Evolutionary conservation across 768 basidiomycete genomes (phyloP).

Genomic region (Mycena sanguinolenta): DNA sequence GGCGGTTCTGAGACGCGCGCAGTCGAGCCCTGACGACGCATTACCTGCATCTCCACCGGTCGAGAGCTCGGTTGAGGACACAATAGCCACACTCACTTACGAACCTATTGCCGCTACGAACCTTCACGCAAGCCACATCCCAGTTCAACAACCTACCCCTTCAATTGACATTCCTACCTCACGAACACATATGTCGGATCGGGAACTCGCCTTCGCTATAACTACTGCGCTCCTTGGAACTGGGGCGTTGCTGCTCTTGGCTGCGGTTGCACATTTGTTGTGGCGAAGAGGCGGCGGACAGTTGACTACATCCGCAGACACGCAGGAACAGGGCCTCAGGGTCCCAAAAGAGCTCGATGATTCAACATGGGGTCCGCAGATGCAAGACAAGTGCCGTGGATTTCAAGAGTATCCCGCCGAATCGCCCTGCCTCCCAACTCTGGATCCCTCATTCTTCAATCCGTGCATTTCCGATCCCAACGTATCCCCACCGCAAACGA

Average conservation of each 20-base stretch:
- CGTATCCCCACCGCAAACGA: not conserved
- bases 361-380: conserved; percentile 28
- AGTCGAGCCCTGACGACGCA: conserved; percentile 9
- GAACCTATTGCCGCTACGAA: conserved; percentile 7
- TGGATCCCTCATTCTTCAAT: not conserved
- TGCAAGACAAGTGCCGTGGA: conserved; percentile 8
- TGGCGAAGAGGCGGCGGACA: conserved; percentile 21
- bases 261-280: conserved; percentile 17
- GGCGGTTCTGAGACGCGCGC: conserved; percentile 13
- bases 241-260: conserved; percentile 25
- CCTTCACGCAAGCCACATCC: conserved; percentile 31
- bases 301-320: conserved; percentile 13
- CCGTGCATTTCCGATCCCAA: conserved; percentile 15
- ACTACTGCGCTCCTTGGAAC: conserved; percentile 30
- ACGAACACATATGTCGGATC: conserved; percentile 17
- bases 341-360: conserved; percentile 28
- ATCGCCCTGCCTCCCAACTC: conserved; percentile 1
- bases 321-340: conserved; percentile 18
- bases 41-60: not conserved
- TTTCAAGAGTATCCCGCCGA: conserved; percentile 17
- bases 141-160: not conserved
- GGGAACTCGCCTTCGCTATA: conserved; percentile 35
- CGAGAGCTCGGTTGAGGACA: conserved; percentile 10
- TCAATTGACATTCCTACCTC: not conserved
- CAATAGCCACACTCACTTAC: conserved; percentile 14